Conservation (phyloP, 257 asterid species). For the Nicotiana noctiflora region DNA sequence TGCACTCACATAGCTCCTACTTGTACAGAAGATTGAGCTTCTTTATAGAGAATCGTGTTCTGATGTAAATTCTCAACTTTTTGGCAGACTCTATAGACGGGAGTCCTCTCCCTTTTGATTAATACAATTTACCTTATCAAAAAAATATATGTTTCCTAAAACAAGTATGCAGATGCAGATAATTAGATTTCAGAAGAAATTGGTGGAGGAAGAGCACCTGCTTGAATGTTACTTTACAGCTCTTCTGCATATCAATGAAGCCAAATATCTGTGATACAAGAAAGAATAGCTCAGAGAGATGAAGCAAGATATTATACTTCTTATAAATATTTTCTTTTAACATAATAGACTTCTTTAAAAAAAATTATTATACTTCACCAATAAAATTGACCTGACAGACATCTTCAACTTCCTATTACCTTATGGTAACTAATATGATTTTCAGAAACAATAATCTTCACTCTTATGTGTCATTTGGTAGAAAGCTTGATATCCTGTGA, state of each 20-base stretch:
- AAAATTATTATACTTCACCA: not conserved
- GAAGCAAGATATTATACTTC: not conserved
- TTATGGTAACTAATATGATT: not conserved
- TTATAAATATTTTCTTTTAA: not conserved
- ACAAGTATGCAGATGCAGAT: not conserved
- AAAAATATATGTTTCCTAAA: not conserved
- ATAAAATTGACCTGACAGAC: not conserved
- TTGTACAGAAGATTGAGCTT: too few species aligned
- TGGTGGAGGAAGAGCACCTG: constrained; percentile 41
- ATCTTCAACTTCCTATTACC: not conserved
- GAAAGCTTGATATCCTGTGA: not conserved
- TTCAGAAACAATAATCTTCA: not conserved
- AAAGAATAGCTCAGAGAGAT: not conserved
- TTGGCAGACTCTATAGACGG: too few species aligned
- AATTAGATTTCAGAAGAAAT: not conserved
- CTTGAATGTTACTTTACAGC: constrained; percentile 68
- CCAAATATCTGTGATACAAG: constrained; percentile 55
- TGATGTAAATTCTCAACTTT: too few species aligned
- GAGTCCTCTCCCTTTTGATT: too few species aligned
- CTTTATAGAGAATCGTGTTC: too few species aligned
- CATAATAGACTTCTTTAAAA: not conserved
- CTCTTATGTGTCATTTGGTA: not conserved
- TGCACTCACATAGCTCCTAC: too few species aligned
- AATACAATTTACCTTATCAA: too few species aligned
- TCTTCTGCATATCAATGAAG: constrained; percentile 68